Evolutionary conservation across 495 filamentous ascomycete species (phyloP).

Genomic region (Podospora appendiculata): DNA sequence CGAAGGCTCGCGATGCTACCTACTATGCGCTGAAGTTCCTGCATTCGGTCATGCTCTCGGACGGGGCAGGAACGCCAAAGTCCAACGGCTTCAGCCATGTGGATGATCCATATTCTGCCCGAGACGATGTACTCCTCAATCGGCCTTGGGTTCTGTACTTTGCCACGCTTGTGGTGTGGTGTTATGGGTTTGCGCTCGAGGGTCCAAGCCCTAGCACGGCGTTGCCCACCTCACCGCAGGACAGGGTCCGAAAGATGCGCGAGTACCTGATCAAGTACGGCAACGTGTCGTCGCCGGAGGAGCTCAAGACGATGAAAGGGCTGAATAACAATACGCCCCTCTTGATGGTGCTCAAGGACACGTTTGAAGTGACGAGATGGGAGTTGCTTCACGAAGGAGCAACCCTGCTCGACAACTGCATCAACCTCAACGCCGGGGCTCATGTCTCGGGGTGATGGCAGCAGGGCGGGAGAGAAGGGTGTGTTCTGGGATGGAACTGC

Average conservation of each 20-base stretch:
- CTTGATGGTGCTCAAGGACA: constrained; percentile 72
- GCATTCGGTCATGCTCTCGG: constrained; percentile 63
- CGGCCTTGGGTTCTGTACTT: constrained; percentile 98
- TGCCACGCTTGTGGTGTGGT: constrained; percentile 87
- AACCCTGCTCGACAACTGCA: constrained; percentile 71
- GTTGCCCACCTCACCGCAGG: constrained; percentile 46
- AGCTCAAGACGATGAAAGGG: constrained; percentile 64
- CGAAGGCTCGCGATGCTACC: constrained; percentile 83
- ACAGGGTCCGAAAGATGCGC: constrained; percentile 72
- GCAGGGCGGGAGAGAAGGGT: background rate
- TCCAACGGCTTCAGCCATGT: constrained; percentile 22
- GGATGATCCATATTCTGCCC: constrained; percentile 59
- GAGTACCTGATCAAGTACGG: constrained; percentile 67
- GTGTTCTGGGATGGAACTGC: too few relatives aligned
- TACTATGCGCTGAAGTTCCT: constrained; percentile 92
- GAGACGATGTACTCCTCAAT: constrained; percentile 85
- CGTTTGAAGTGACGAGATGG: constrained; percentile 80
- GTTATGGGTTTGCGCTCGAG: constrained; percentile 87
- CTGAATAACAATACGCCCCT: constrained; percentile 79
- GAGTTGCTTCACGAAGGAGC: constrained; percentile 84
- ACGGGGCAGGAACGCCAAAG: constrained; percentile 27
- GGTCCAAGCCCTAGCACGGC: constrained; percentile 53
- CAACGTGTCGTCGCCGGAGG: constrained; percentile 69
- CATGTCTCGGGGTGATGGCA: background rate
- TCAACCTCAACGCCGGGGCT: constrained; percentile 42